Evolutionary conservation across 208 protist genomes (phyloP), one percentile per base, ranked within the genome.

Genomic region (Leishmania tarentolae): DNA sequence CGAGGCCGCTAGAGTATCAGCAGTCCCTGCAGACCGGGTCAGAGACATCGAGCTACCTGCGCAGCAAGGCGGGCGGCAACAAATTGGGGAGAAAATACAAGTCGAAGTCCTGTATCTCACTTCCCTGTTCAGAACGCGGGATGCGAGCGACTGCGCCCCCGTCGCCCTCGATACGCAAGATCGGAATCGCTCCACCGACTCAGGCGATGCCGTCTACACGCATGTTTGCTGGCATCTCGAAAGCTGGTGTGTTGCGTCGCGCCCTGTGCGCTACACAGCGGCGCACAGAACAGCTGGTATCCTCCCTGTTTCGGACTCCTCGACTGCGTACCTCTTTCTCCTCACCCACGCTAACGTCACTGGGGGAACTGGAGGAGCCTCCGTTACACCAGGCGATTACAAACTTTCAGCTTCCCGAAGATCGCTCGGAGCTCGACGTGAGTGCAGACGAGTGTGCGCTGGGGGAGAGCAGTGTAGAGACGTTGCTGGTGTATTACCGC

Each of bases 161-260:
- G 52, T 7, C 15, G 31, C 21, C 76, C 11, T 81, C 66, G 24
- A 31, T 52, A 47, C 71, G 61, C 24, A 74, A 61, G 17, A 11
- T 72, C 24, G 52, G 15, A 35, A 11, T 19, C 21, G 11, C 37
- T 47, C 57, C 50, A 0, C 42, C 77, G 61, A 47, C 63, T 19
- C 31, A 42, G 42, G 40, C 31, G 2, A 42, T 52, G 40, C 53
- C 47, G n/a, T 75, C 76, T 5, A 74, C 66, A 61, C 81, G 81
- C 53, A 72, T 78, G 31, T 81, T 85, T 46, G 66, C 76, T 0
- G 76, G 81, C 15, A 77, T 81, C 37, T 50, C 37, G 35, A 77
- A 68, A 28, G 76, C 81, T 7, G 71, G 35, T 4, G 70, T 71
- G 7, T 53, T 85, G 28, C 81, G 81, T 17, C 76, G 81, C 31